Evolutionary conservation across 1,284 basidiomycete species (phyloP), one percentile per base, ranked within the genome.

Genomic region (Schizophyllum amplum): DNA sequence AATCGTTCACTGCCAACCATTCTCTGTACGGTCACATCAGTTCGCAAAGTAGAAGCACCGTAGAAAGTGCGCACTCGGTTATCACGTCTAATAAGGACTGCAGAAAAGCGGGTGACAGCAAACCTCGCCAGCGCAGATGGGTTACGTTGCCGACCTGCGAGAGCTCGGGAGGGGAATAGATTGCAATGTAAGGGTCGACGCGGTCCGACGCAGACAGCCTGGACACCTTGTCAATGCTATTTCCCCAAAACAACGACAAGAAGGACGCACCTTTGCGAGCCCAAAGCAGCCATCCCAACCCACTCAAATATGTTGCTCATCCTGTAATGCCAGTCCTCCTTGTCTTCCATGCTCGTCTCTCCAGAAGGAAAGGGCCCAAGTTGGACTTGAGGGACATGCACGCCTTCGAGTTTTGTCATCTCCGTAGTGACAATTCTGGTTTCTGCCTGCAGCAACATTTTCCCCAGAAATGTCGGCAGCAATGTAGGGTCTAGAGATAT

Each of bases 221-320:
- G 33, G 7, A 17, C 17, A 17, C 11, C 11, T 3, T 9, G 17
- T 42, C 33, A 42, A 17, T 42, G 7, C 3, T 13, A 17, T 9
- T 42, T 17, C 17, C 33, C 2, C 3, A 3, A 9, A 42, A 17
- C 17, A 42, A 42, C 33, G 2, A n/a, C n/a, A n/a, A 9, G 11
- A 9, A 17, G 13, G 3, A 17, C 7, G 17, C 17, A 42, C 33
- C 33, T 42, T 42, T 3, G 33, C 3, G 33, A 42, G 33, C 7
- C 17, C 33, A 42, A 42, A 3, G 33, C 33, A 3, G 81, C 83
- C 78, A 89, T 77, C 2, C 85, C 87, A 15, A 82, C 73, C 86
- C 86, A 89, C 66, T 88, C 87, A 56, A 85, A 83, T 15, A 87
- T 67, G 1, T 65, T 68, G 3, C 68, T 65, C 47, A 80, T 69